Evolutionary conservation across 257 asterid genomes (phyloP).

Genomic region (Perilla frutescens): DNA sequence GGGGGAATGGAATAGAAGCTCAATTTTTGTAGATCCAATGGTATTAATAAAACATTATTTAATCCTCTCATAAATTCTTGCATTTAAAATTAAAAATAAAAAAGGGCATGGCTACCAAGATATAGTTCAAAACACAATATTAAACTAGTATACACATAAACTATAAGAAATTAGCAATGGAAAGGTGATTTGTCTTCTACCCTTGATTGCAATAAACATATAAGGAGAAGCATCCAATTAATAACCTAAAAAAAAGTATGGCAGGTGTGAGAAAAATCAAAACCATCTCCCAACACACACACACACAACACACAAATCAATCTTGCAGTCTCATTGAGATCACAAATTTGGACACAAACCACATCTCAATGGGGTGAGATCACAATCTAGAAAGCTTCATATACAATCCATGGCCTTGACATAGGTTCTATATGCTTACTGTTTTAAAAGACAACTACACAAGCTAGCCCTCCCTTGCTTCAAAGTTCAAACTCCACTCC

Average conservation of each 20-base stretch:
- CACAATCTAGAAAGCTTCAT: slow-evolving; percentile 21
- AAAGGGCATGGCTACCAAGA: slow-evolving; percentile 39
- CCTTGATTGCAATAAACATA: slow-evolving; percentile 46
- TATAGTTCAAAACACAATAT: slow-evolving; percentile 48
- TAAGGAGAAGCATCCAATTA: slow-evolving; percentile 47
- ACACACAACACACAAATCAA: slow-evolving; percentile 47
- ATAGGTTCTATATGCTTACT: slow-evolving; percentile 34
- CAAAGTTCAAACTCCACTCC: no score
- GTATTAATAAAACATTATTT: slow-evolving; percentile 25
- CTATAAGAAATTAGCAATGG: slow-evolving; percentile 36
- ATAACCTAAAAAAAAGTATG: slow-evolving; percentile 32
- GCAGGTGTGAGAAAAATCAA: slow-evolving; percentile 34
- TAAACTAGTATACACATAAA: slow-evolving; percentile 6
- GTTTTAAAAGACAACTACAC: slow-evolving; percentile 11
- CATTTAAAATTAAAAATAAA: background rate
- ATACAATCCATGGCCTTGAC: slow-evolving; percentile 47
- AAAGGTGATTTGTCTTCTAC: slow-evolving; percentile 72
- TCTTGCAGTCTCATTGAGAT: slow-evolving; percentile 54
- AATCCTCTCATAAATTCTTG: slow-evolving; percentile 20
- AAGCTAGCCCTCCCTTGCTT: background rate
- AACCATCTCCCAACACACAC: slow-evolving; percentile 53
- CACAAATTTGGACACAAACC: slow-evolving; percentile 55
- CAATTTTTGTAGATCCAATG: slow-evolving; percentile 46
- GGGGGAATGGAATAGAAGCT: slow-evolving; percentile 45
- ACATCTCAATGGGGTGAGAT: slow-evolving; percentile 22